These are phyloP conservation scores for Chiua sp. DNA, from an alignment of 1,284 basidiomycete species.

Conservation along the genomic window DNA sequence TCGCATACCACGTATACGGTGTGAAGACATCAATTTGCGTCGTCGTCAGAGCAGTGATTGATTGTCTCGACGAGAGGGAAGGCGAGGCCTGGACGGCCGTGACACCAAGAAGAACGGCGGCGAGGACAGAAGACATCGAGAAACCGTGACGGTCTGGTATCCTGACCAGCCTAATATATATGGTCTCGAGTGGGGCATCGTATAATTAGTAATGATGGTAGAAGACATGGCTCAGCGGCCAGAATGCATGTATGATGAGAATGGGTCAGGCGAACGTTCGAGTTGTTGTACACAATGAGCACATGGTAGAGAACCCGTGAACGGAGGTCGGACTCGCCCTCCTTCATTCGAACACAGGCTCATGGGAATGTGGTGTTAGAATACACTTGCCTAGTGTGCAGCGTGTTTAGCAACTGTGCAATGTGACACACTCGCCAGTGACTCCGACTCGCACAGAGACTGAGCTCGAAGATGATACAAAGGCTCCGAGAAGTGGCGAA, in stretches of 20 bases:
- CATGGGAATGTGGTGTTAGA: not conserved
- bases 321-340: not conserved
- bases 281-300: not conserved
- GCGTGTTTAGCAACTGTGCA: not conserved
- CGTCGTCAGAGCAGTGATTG: slow-evolving; percentile 47
- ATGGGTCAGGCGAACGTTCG: not conserved
- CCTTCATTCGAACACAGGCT: not conserved
- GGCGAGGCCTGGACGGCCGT: slow-evolving; percentile 30
- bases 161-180: not conserved
- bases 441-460: not conserved
- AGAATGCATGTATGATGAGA: slow-evolving; percentile 13
- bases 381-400: not conserved
- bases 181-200: not conserved
- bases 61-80: slow-evolving; percentile 32
- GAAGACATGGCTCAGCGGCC: not conserved
- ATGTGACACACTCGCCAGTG: too few species aligned
- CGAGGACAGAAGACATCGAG: slow-evolving; percentile 25
- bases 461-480: not conserved
- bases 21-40: slow-evolving; percentile 53
- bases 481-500: not conserved
- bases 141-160: not conserved
- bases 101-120: slow-evolving; percentile 19
- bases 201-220: slow-evolving; percentile 16
- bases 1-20: slow-evolving; percentile 63
- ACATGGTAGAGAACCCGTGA: not conserved